phyloP scores from a whole-genome alignment of 164 flowering plant species.

The Dillenia turbinata region DNA sequence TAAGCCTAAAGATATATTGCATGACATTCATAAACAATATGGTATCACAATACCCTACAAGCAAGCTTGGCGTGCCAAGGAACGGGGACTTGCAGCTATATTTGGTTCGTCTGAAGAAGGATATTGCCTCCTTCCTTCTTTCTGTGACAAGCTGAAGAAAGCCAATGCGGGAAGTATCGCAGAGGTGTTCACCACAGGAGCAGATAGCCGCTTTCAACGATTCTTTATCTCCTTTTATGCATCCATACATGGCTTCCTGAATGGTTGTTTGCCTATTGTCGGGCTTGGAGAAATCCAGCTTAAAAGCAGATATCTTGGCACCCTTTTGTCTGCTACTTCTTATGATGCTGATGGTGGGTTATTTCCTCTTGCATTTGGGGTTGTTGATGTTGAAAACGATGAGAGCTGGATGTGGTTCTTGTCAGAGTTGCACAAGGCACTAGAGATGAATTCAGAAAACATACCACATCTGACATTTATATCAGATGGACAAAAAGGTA shows the following conservation, averaged over 20 bases:
- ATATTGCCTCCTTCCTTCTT: slow-evolving; percentile 67
- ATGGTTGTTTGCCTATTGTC: slow-evolving; percentile 69
- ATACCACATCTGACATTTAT: slow-evolving; percentile 55
- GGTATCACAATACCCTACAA: slow-evolving; percentile 85
- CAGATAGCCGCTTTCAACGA: slow-evolving; percentile 64
- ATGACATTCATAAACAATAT: slow-evolving; percentile 64
- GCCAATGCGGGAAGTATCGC: slow-evolving; percentile 76
- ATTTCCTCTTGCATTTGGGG: slow-evolving; percentile 82
- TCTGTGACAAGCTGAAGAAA: slow-evolving; percentile 62
- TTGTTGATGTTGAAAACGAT: slow-evolving; percentile 73
- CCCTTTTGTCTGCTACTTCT: slow-evolving; percentile 67
- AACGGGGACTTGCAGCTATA: slow-evolving; percentile 70
- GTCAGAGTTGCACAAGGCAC: slow-evolving; percentile 53
- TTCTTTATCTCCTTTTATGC: slow-evolving; percentile 63
- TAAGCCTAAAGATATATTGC: slow-evolving; percentile 86
- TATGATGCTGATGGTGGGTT: slow-evolving; percentile 77
- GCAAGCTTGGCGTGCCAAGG: slow-evolving; percentile 95
- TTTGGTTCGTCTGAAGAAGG: slow-evolving; percentile 87
- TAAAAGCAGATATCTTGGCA: slow-evolving; percentile 77
- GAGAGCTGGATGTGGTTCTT: slow-evolving; percentile 87
- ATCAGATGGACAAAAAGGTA: slow-evolving; percentile 54
- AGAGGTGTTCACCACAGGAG: slow-evolving; percentile 51
- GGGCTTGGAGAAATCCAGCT: slow-evolving; percentile 60
- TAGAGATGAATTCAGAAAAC: slow-evolving; percentile 46
- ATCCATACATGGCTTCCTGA: slow-evolving; percentile 64